Conservation (phyloP, 2,329 filamentous ascomycete genomes). For the Colletotrichum sp. region DNA sequence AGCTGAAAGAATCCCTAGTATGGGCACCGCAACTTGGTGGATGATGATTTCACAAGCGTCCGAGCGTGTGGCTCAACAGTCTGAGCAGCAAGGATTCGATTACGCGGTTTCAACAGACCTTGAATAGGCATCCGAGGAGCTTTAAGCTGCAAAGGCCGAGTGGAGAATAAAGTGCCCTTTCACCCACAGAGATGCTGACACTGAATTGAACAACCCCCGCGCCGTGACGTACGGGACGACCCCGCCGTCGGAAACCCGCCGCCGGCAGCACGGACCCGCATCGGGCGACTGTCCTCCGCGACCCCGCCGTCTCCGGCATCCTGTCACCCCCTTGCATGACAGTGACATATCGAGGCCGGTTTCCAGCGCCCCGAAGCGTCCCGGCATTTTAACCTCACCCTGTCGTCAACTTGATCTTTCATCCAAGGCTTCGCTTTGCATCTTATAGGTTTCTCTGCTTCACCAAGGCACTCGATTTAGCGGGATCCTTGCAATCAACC, state of each 20-base stretch:
- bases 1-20: not conserved
- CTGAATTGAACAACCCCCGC: not conserved
- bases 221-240: not conserved
- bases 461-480: not conserved
- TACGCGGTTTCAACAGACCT: no score
- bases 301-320: not conserved
- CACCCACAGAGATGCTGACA: not conserved
- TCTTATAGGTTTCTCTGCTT: not conserved
- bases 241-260: conserved; percentile 4
- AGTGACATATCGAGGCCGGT: not conserved
- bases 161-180: not conserved
- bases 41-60: not conserved
- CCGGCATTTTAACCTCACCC: not conserved
- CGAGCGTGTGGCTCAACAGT: not conserved
- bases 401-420: not conserved
- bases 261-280: conserved; percentile 4
- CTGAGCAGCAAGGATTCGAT: not conserved
- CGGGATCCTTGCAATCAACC: not conserved
- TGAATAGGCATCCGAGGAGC: not conserved
- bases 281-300: conserved; percentile 14
- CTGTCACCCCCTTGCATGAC: conserved; percentile 5
- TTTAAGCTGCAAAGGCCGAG: not conserved
- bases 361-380: not conserved
- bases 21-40: not conserved
- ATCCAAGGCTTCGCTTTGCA: not conserved